Evolutionary conservation across 148 eudicot species (phyloP), one percentile per base, ranked within the genome.

Genomic region (Silene conica): DNA sequence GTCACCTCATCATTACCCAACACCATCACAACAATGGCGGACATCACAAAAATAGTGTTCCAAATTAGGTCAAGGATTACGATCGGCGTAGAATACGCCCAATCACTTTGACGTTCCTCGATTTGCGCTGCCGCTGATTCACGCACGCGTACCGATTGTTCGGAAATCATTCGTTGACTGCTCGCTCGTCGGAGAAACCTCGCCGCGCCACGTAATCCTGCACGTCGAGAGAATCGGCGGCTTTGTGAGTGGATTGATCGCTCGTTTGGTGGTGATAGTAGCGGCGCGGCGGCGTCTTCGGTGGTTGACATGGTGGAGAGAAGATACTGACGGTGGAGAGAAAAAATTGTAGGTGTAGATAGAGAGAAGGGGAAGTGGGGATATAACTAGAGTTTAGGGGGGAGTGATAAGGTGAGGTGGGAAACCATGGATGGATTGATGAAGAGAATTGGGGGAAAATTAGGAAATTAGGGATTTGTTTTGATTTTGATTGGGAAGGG

Each of bases 51-150:
- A 22, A 61, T 20, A 61, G 69, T 62, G 55, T 77, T 77, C 79
- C 79, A 77, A n/a, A 77, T 25, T 23, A 77, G 31, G 71, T 77
- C 74, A 52, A 77, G 74, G 7, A 63, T 58, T 21, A 70, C 74
- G 8, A 77, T 50, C 55, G 74, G 74, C 5, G 74, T 77, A 1
- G 69, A 77, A 21, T 77, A 76, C 18, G 78, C 78, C 78, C 73
- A 76, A 13, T 41, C 67, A 22, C 67, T 57, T 13, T 76, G 78
- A 1, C 73, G 78, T 16, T 68, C 78, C 22, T 76, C 78, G 3
- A 76, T 76, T 69, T 68, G 78, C 38, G 59, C 58, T n/a, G 78
- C 73, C 26, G 73, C 78, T 1, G 67, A 58, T 22, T 75, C 77
- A 2, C 77, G 62, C 13, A 75, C 77, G 20, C 72, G 55, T 18